Conservation (phyloP, 2,329 filamentous ascomycete genomes). For the Fusarium transvaalense region DNA sequence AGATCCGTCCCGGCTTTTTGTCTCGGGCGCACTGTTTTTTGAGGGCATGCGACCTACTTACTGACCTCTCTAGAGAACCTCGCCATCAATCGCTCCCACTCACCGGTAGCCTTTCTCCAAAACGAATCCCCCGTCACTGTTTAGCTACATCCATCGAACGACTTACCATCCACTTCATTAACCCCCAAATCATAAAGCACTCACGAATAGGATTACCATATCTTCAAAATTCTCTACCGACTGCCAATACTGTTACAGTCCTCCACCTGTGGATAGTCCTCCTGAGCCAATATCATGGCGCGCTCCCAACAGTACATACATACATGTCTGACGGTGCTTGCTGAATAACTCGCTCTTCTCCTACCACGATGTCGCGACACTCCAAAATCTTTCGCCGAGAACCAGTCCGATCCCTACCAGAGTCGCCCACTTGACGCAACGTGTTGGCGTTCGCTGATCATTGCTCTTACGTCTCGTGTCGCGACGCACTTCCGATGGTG, state of each 20-base stretch:
- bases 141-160: not conserved
- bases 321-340: not conserved
- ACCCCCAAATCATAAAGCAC: not conserved
- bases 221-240: not conserved
- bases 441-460: not conserved
- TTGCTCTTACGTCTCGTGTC: not conserved
- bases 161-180: not conserved
- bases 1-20: not conserved
- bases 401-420: not conserved
- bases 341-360: not conserved
- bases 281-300: no score
- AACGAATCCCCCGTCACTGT: not conserved
- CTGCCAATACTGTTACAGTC: not conserved
- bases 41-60: not conserved
- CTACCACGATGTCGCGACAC: not conserved
- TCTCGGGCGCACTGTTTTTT: not conserved
- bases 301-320: not conserved
- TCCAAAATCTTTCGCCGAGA: not conserved
- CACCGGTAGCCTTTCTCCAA: not conserved
- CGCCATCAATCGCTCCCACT: not conserved
- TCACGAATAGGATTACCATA: not conserved
- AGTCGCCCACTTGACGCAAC: not conserved
- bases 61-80: not conserved
- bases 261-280: no score
- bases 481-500: not conserved